These are phyloP conservation scores for Zymoseptoria ardabiliae DNA, from an alignment of 2,329 filamentous ascomycete genomes.

Conservation along the genomic window DNA sequence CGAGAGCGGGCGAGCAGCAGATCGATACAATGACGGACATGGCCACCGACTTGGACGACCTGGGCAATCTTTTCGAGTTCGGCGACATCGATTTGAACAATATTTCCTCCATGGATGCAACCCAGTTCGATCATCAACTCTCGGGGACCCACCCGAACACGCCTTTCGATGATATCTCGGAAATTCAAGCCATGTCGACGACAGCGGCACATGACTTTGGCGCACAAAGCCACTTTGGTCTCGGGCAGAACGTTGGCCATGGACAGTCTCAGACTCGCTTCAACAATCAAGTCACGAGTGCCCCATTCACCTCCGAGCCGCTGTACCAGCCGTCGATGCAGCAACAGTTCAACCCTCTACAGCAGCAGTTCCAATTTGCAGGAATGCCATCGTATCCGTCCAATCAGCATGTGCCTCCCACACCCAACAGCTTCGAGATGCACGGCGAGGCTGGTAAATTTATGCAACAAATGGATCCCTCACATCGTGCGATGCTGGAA, in stretches of 20 bases:
- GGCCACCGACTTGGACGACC: conserved; percentile 34
- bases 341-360: conserved; percentile 17
- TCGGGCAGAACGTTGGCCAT: conserved; percentile 12
- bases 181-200: conserved; percentile 14
- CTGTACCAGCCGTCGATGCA: conserved; percentile 24
- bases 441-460: conserved; percentile 53
- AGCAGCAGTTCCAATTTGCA: conserved; percentile 31
- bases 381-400: conserved; percentile 41
- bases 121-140: conserved; percentile 20
- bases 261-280: conserved; percentile 4
- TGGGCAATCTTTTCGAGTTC: conserved; percentile 38
- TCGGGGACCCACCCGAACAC: conserved; percentile 23
- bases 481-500: conserved; percentile 59
- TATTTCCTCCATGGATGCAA: conserved; percentile 17
- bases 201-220: conserved; percentile 28
- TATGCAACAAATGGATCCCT: conserved; percentile 46
- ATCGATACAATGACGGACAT: conserved; percentile 37
- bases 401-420: conserved; percentile 60
- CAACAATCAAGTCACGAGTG: conserved; percentile 7
- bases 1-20: conserved; percentile 28
- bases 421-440: conserved; percentile 73
- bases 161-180: conserved; percentile 24
- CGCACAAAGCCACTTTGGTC: conserved; percentile 19
- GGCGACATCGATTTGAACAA: conserved; percentile 29
- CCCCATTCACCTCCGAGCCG: conserved; percentile 16